A percentile compares a stretch with the other conserved stretches of the same genome.
Evolutionary conservation across 257 asterid species (phyloP).

Genomic region (Mentha longifolia): DNA sequence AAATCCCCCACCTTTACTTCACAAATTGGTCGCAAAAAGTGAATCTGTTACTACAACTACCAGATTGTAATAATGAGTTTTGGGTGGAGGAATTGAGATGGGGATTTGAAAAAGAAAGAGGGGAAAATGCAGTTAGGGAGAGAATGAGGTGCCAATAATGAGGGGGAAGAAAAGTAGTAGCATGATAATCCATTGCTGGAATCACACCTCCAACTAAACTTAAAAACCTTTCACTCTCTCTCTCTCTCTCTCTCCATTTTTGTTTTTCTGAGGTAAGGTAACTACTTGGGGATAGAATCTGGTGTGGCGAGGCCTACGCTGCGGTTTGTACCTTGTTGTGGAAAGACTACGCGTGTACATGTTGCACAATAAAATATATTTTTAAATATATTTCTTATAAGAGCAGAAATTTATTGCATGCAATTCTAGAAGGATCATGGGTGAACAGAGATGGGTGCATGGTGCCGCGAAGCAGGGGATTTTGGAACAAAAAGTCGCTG

Average conservation of each 20-base stretch:
- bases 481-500: slow-evolving; percentile 15
- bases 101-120: slow-evolving; percentile 25
- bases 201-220: slow-evolving; percentile 44
- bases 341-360: background rate
- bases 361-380: no score
- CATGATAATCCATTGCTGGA: slow-evolving; percentile 72
- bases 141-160: slow-evolving; percentile 43
- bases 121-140: slow-evolving; percentile 37
- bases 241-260: background rate
- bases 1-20: slow-evolving; percentile 26
- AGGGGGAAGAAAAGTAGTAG: slow-evolving; percentile 51
- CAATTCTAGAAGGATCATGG: background rate
- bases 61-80: slow-evolving; percentile 15
- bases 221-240: slow-evolving; percentile 31
- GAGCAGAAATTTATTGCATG: no score
- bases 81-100: slow-evolving; percentile 27
- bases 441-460: slow-evolving; percentile 24
- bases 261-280: slow-evolving; percentile 3
- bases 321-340: background rate
- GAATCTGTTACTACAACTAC: slow-evolving; percentile 31
- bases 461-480: slow-evolving; percentile 30
- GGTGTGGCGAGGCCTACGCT: slow-evolving; percentile 31
- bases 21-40: slow-evolving; percentile 25
- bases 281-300: slow-evolving; percentile 27
- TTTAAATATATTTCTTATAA: no score